phyloP scores from a whole-genome alignment of 2,329 filamentous ascomycete genomes.

The Didymella pomorum region DNA sequence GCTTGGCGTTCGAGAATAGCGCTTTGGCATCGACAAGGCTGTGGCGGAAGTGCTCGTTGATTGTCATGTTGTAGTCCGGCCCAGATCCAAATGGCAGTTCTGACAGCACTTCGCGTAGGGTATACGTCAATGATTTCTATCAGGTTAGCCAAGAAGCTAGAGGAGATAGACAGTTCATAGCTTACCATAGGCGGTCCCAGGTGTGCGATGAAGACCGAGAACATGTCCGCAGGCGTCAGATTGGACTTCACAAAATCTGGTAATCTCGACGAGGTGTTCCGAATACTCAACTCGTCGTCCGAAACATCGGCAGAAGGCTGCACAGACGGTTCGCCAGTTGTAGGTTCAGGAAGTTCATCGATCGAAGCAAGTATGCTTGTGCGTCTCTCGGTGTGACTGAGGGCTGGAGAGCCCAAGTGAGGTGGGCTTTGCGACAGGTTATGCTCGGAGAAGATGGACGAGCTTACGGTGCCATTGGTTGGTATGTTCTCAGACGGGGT shows the following conservation, averaged over 20 bases:
- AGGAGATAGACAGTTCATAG: not conserved
- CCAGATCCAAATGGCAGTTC: constrained; percentile 81
- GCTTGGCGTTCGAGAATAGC: constrained; percentile 79
- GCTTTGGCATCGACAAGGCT: constrained; percentile 82
- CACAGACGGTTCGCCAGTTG: constrained; percentile 39
- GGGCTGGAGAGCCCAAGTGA: constrained; percentile 37
- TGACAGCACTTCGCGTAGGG: constrained; percentile 84
- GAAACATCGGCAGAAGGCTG: constrained; percentile 37
- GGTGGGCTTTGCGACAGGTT: constrained; percentile 36
- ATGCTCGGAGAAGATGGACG: constrained; percentile 37
- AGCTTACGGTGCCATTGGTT: constrained; percentile 33
- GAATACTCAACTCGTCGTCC: constrained; percentile 39
- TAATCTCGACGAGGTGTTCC: constrained; percentile 28
- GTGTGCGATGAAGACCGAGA: constrained; percentile 86
- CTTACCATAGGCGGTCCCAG: constrained; percentile 85
- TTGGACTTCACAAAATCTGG: constrained; percentile 40
- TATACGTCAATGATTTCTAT: constrained; percentile 88
- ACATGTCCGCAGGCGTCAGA: constrained; percentile 78
- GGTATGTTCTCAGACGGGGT: constrained; percentile 24
- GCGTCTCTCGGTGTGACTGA: constrained; percentile 43
- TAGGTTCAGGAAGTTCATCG: constrained; percentile 51
- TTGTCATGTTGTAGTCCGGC: constrained; percentile 71
- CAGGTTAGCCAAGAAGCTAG: constrained; percentile 29
- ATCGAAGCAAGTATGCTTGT: constrained; percentile 53
- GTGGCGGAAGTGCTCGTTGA: constrained; percentile 80